Conservation (phyloP, 1,284 basidiomycete species). For the Mycosarcoma mackinlayi region DNA sequence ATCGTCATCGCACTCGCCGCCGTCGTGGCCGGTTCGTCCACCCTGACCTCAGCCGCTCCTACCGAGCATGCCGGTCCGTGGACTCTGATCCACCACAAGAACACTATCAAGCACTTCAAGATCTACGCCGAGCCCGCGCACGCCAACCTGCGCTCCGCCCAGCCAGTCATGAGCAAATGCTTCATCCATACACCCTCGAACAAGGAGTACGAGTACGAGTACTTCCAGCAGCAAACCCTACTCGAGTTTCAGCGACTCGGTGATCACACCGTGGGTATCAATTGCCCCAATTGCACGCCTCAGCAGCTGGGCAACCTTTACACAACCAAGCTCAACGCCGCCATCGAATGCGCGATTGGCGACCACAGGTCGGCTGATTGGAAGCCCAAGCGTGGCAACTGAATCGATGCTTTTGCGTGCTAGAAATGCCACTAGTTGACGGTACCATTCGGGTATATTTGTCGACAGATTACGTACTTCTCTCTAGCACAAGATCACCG, state of each 20-base stretch:
- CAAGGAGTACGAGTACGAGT: not conserved
- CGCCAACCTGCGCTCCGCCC: conserved; percentile 6
- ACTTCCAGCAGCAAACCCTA: not conserved
- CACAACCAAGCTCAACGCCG: conserved; percentile 1
- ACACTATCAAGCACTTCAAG: conserved; percentile 12
- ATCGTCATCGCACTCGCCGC: conserved; percentile 9
- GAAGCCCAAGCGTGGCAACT: conserved; percentile 1
- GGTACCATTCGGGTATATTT: too few relatives aligned
- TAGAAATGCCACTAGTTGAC: too few relatives aligned
- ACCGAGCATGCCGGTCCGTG: conserved; percentile 14
- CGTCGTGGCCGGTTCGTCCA: conserved; percentile 9
- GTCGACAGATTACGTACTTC: too few relatives aligned
- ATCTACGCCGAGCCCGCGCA: conserved; percentile 5
- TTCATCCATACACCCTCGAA: not conserved
- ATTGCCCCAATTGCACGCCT: conserved; percentile 26
- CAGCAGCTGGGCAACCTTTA: conserved; percentile 9
- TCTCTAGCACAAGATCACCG: too few relatives aligned
- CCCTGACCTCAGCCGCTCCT: conserved; percentile 5
- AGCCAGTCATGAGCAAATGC: conserved; percentile 17
- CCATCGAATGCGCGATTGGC: conserved; percentile 12
- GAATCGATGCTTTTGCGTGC: too few relatives aligned
- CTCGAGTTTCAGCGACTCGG: conserved; percentile 24
- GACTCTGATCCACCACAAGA: conserved; percentile 9
- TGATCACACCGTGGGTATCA: conserved; percentile 10
- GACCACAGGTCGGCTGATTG: not conserved